Base-by-base conservation (phyloP, 1,284 basidiomycete genomes). In the Fomitopsis schrenkii region DNA sequence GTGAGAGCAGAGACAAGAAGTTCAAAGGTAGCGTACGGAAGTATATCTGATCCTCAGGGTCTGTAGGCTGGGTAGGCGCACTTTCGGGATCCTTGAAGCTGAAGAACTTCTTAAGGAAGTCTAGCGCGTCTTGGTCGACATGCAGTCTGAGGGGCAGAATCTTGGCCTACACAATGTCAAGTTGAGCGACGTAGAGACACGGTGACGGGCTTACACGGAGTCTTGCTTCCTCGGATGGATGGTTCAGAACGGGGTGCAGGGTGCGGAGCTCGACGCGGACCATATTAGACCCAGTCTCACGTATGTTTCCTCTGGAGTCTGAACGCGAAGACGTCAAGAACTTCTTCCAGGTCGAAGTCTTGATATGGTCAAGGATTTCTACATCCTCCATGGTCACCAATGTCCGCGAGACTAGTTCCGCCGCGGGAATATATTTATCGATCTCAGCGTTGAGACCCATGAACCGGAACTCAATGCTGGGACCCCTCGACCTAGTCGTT, bases 341-440 rank as follows among this genome's bases (percentile, higher is more conserved):
- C 71, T 95, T 98, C 74, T 90, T 91, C 97, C 97, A 99, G 0
- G 97, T 98, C 10, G 96, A 98, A 0, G 96, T 96, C 79, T 94
- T 95, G 80, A 99, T 94, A 71, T 98, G 95, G 76, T 99, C 97
- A 58, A 98, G 79, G 64, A 99, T 97, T 74, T 97, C 94, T 53
- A 94, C 69, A 66, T 93, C 84, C 62, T 78, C 82, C 61, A 91
- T 78, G 30, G 87, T 87, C 4, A 84, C 80, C 58, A 94, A 79
- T 3, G 84, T 80, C 60, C 89, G 80, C 5, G 89, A 90, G 17
- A 88, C 83, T 22, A 89, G 75, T 0, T 81, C 76, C 61, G 84
- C 81, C 26, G 81, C 79, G 5, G 83, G 79, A 2, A 74, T 75
- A 69, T 88, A 93, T 57, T 86, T 76, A 70, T 92, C 87, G 14